Conservation (phyloP, 2,329 filamentous ascomycete species). For the Colletotrichum spaethianum region DNA sequence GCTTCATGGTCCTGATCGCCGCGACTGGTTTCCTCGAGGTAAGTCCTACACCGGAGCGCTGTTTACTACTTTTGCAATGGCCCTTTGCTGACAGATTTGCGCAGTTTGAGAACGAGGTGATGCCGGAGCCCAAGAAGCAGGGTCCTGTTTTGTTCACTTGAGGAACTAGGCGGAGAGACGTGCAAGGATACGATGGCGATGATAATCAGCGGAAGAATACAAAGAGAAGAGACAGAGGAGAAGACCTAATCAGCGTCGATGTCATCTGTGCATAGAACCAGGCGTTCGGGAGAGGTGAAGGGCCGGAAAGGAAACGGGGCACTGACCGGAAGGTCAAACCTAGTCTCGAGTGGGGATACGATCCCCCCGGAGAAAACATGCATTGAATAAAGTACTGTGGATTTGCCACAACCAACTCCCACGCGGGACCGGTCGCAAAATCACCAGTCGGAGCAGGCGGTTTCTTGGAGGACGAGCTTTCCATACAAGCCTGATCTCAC, state of each 20-base stretch:
- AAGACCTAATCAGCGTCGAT: conserved; percentile 15
- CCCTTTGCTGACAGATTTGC: conserved; percentile 11
- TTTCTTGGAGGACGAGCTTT: not conserved
- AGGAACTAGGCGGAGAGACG: conserved; percentile 12
- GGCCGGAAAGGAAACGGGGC: conserved; percentile 18
- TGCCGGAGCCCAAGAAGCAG: conserved; percentile 51
- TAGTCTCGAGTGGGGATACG: conserved; percentile 4
- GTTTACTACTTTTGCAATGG: not conserved
- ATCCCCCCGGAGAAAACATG: not conserved
- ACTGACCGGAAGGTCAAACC: conserved; percentile 12
- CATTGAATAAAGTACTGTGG: conserved; percentile 9
- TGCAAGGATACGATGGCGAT: conserved; percentile 1
- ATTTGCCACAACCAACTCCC: not conserved
- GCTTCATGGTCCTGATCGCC: conserved; percentile 85
- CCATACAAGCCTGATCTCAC: not conserved
- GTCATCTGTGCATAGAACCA: conserved; percentile 37
- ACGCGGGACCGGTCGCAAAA: not conserved
- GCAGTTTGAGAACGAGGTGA: conserved; percentile 59
- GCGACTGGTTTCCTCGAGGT: conserved; percentile 91
- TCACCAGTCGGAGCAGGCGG: not conserved
- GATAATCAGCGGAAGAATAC: conserved; percentile 7
- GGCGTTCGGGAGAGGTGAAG: conserved; percentile 34
- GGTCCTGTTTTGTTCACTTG: conserved; percentile 58
- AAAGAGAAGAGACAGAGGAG: conserved; percentile 6
- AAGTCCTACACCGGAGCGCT: conserved; percentile 50